Evolutionary conservation across 495 filamentous ascomycete species (phyloP), one percentile per base, ranked within the genome.

Genomic region (Podospora pseudocomata): DNA sequence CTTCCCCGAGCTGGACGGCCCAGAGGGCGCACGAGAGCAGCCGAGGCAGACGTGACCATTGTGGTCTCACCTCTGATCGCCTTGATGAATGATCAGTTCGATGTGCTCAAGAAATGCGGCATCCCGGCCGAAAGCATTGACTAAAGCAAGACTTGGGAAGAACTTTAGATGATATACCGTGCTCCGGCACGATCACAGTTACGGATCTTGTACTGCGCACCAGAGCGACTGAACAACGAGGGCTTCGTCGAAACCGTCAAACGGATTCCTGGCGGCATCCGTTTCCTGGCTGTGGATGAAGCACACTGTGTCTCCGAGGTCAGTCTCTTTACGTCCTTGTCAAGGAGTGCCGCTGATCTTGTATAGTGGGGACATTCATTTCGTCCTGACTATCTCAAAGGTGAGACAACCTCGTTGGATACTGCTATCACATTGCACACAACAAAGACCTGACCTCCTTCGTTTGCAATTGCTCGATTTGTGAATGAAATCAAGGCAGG

Each of bases 51-150:
- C 4, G 75, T 87, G 58, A 86, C 83, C 1, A 72, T 87, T 5
- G 83, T 86, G 18, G 81, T 87, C 0, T 86, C 84, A 4, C 85
- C 86, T 1, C 70, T 88, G 9, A 84, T 87, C 61, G 84, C 85
- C 1, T 66, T 88, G 60, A 87, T 88, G 83, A 87, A 86, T 70
- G 85, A 87, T 68, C 85, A 88, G 70, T 82, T 87, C 0, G 84
- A 87, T 61, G 79, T 82, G 23, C 73, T 89, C 4, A 65, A 74
- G 34, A 77, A 74, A 44, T 79, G 81, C 30, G 82, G 81, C 3
- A 78, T 87, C 9, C 65, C 80, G 39, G 86, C 85, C 5, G 85
- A 84, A 26, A 80, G 79, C 16, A 68, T 88, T 39, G 84, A 88
- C 70, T 88, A 85, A 5, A 81, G 77, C 26, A 85, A 86, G 70